Percentiles rank a stretch among this genome's conserved stretches.
Evolutionary conservation across 768 basidiomycete genomes (phyloP).

Genomic region (Phanerochaete carnosa): DNA sequence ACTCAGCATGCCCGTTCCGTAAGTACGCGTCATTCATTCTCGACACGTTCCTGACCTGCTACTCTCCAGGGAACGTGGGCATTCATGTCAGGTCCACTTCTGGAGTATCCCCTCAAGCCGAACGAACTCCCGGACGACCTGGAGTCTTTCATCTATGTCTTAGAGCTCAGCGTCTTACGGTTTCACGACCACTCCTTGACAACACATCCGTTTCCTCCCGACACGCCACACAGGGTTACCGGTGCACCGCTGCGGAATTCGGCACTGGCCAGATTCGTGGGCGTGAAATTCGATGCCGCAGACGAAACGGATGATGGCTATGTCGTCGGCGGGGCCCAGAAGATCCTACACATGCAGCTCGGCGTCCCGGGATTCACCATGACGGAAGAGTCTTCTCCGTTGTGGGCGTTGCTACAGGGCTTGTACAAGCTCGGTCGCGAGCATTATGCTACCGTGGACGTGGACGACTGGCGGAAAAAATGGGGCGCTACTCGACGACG

Average conservation of each 20-base stretch:
- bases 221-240: too few relatives aligned
- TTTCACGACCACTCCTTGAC: background rate
- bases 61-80: background rate
- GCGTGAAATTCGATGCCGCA: background rate
- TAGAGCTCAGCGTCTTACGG: background rate
- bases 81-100: background rate
- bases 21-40: background rate
- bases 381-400: background rate
- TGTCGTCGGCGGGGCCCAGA: background rate
- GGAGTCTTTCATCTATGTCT: slow-evolving; percentile 1
- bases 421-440: background rate
- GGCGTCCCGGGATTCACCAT: background rate
- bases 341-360: background rate
- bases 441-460: too few relatives aligned
- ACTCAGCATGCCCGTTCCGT: background rate
- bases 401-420: background rate
- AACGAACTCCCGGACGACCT: slow-evolving; percentile 5
- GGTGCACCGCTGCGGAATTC: background rate
- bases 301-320: background rate
- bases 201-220: too few relatives aligned
- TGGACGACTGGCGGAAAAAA: too few relatives aligned
- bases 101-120: background rate
- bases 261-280: background rate
- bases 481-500: too few relatives aligned
- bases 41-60: background rate